These are phyloP conservation scores for Nemania sp. DNA, from an alignment of 2,329 filamentous ascomycete species.

Conservation along the genomic window DNA sequence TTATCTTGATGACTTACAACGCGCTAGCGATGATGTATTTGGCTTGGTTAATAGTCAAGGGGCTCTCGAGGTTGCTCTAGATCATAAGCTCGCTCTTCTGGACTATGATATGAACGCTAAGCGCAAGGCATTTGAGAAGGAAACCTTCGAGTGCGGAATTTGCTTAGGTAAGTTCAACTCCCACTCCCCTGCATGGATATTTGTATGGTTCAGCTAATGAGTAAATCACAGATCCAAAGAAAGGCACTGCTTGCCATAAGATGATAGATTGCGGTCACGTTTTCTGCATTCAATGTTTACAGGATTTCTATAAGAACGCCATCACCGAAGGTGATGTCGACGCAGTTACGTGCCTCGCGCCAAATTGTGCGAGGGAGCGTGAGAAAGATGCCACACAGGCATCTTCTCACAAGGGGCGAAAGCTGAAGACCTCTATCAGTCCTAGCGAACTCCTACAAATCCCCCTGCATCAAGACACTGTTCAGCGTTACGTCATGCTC, in stretches of 20 bases:
- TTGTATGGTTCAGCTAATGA: slow-evolving; percentile 26
- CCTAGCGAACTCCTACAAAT: slow-evolving; percentile 85
- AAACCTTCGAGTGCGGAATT: slow-evolving; percentile 85
- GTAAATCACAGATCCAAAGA: slow-evolving; percentile 72
- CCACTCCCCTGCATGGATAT: neutral
- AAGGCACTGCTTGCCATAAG: slow-evolving; percentile 77
- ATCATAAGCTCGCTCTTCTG: slow-evolving; percentile 70
- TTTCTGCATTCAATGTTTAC: slow-evolving; percentile 85
- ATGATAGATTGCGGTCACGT: slow-evolving; percentile 86
- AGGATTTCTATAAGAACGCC: slow-evolving; percentile 86
- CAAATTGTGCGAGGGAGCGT: slow-evolving; percentile 73
- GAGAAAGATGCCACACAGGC: slow-evolving; percentile 38
- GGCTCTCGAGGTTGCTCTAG: slow-evolving; percentile 54
- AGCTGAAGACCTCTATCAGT: slow-evolving; percentile 69
- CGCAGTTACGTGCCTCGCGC: slow-evolving; percentile 77
- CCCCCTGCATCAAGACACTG: slow-evolving; percentile 68
- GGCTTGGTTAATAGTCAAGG: slow-evolving; percentile 55
- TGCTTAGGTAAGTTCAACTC: slow-evolving; percentile 63
- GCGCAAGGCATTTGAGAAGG: slow-evolving; percentile 74
- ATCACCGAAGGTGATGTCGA: slow-evolving; percentile 84
- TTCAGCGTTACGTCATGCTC: slow-evolving; percentile 83
- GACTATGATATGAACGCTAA: slow-evolving; percentile 78
- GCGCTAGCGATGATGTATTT: slow-evolving; percentile 62
- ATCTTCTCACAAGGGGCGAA: slow-evolving; percentile 52
- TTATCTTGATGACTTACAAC: slow-evolving; percentile 66